Evolutionary conservation across 805 yeast species (phyloP), one percentile per base, ranked within the genome.

Genomic region (Ogataea trehaloabstinens): DNA sequence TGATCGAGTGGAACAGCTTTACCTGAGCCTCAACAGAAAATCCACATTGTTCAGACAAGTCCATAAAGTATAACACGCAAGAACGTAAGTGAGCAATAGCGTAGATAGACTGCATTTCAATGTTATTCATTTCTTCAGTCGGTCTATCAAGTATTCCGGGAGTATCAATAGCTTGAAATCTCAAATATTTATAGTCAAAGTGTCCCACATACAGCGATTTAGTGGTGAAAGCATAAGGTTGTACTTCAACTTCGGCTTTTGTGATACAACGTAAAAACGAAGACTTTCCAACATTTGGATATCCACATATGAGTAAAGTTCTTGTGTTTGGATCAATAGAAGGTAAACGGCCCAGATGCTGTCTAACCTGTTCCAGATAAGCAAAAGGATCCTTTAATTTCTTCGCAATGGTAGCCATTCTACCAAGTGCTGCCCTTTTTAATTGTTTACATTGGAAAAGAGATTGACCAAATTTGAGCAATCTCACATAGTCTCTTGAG

Each of bases 81-180:
- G 98, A 90, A 63, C 98, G 80, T 66, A 93, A 78, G 68, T 93
- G 99, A 24, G 99, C 99, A 73, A 93, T 89, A 46, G 99, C 99
- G 59, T 93, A 93, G 59, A 93, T 93, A 35, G 95, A 85, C 72
- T 93, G 99, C 99, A 93, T 93, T 73, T 93, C 99, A 66, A 93
- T 93, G 68, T 93, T 93, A 74, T 93, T 93, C 99, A 93, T 93
- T 64, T 93, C 99, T 67, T 93, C 99, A 31, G 97, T 89, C 44
- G 99, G 99, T 66, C 98, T 82, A 68, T 93, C 99, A 63, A 93
- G 74, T 57, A 93, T 90, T 73, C 99, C 99, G 24, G 99, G 99
- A 27, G 99, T 93, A 68, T 93, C 99, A 60, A 93, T 93, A 40
- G 98, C 99, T 73, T 93, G 99, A 73, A 93, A 93, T 60, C 99